Base-by-base conservation (phyloP, 2,329 filamentous ascomycete genomes). In the Aspergillus viridinutans region DNA sequence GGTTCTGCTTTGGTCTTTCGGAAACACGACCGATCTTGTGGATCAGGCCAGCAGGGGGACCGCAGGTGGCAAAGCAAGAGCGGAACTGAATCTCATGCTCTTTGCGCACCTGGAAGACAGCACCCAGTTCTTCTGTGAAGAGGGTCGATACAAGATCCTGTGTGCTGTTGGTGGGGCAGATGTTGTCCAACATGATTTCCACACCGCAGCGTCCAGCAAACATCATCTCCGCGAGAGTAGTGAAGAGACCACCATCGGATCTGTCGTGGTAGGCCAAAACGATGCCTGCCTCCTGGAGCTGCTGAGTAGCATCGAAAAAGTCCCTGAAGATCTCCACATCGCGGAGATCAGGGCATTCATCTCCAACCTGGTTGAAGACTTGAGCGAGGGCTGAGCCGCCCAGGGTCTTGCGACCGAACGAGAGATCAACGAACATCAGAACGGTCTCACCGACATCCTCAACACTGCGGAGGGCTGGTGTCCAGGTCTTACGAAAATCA, bases 121-220 rank as follows among this genome's bases (percentile, higher is more conserved):
- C 93, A 61, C 94, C 94, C 21, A 97, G 85, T 72, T 97, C 94
- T 75, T 97, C 94, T 72, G 92, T 97, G 84, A 99, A 97, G 21
- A 99, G 83, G 0, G 89, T 84, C 55, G 91, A 85, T 7, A 96
- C 78, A 20, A 95, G 75, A 67, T 86, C 81, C 49, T 84, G 78
- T 9, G 82, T 82, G 47, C 86, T 81, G 25, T 84, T 85, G 58
- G 84, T 85, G 28, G 83, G 77, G 61, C 74, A 78, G 49, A 80
- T 77, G 54, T 83, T 84, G 70, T 97, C 92, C 56, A 97, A 80
- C 81, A 90, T 89, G 58, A 97, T 81, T 64, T 95, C 90, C 29
- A 91, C 83, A 59, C 93, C 94, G 68, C 90, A 95, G 55, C 92
- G 89, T 28, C 94, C 94, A 32, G 94, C 93, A 72, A 97, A 97